These are phyloP conservation scores for Phytophthora melonis DNA, from an alignment of 352 stramenopile genomes.

Conservation along the genomic window DNA sequence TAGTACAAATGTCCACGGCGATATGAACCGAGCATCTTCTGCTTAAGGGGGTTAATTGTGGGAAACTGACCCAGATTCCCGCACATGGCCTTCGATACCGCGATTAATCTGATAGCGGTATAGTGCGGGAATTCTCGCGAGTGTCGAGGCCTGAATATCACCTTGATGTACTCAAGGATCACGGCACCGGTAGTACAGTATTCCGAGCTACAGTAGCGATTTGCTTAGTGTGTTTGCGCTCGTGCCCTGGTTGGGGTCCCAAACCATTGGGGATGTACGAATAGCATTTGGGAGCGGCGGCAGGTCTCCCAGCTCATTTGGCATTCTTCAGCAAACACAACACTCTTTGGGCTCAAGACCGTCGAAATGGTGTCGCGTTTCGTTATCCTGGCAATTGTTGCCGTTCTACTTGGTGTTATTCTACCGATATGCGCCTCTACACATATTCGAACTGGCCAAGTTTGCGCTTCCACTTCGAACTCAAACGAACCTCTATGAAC, in stretches of 20 bases:
- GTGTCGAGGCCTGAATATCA: too few species aligned
- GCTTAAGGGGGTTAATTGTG: too few species aligned
- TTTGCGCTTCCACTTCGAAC: constrained; percentile 29
- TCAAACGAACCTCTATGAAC: constrained; percentile 43
- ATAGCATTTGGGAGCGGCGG: background rate
- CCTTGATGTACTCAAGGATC: too few species aligned
- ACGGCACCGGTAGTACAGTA: too few species aligned
- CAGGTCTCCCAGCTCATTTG: constrained; percentile 1
- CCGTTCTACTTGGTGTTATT: background rate
- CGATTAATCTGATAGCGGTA: too few species aligned
- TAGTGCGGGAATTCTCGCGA: too few species aligned
- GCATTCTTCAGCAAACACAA: background rate
- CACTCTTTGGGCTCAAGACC: background rate
- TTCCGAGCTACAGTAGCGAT: background rate
- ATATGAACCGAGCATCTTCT: too few species aligned
- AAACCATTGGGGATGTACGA: too few species aligned
- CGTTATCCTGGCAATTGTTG: background rate
- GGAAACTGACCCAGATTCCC: too few species aligned
- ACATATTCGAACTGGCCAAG: background rate
- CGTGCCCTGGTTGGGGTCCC: background rate
- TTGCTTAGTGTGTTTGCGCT: background rate
- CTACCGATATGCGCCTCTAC: background rate
- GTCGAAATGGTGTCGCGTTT: background rate
- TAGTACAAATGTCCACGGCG: too few species aligned
- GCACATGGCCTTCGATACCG: too few species aligned